These are phyloP conservation scores for Pilobolus umbonatus DNA, from an alignment of 192 early-diverging fungal species.

Conservation along the genomic window DNA sequence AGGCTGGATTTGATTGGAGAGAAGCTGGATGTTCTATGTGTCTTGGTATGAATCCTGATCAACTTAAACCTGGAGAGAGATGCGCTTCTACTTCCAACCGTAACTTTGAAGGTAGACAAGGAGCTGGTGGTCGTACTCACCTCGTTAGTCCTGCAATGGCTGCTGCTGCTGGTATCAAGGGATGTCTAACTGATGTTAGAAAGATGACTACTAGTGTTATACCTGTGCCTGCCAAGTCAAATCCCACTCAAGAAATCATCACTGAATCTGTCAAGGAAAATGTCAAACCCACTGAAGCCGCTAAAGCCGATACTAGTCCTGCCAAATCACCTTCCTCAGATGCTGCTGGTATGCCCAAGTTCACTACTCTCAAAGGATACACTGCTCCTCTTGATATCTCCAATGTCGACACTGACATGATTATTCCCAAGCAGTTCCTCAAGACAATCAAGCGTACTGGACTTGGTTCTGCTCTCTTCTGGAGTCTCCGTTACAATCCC, in stretches of 20 bases:
- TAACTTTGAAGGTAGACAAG: conserved; percentile 72
- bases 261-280: conserved; percentile 24
- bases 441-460: conserved; percentile 73
- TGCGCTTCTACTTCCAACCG: conserved; percentile 72
- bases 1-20: conserved; percentile 70
- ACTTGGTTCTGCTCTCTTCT: conserved; percentile 56
- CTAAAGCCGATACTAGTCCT: conserved; percentile 7
- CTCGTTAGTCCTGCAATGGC: conserved; percentile 65
- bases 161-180: conserved; percentile 62
- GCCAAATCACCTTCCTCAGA: not conserved
- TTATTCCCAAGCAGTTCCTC: conserved; percentile 74
- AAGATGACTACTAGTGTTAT: conserved; percentile 39
- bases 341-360: conserved; percentile 48
- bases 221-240: conserved; percentile 21
- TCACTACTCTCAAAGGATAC: conserved; percentile 53
- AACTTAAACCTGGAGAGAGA: conserved; percentile 60
- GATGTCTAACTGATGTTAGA: conserved; percentile 57
- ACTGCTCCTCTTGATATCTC: conserved; percentile 55
- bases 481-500: conserved; percentile 54
- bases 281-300: conserved; percentile 1
- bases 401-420: conserved; percentile 71
- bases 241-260: conserved; percentile 16
- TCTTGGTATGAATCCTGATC: conserved; percentile 72
- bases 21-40: conserved; percentile 71
- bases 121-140: conserved; percentile 62